Evolutionary conservation across 2,329 filamentous ascomycete species (phyloP), one percentile per base, ranked within the genome.

Genomic region (Talaromyces sp.): DNA sequence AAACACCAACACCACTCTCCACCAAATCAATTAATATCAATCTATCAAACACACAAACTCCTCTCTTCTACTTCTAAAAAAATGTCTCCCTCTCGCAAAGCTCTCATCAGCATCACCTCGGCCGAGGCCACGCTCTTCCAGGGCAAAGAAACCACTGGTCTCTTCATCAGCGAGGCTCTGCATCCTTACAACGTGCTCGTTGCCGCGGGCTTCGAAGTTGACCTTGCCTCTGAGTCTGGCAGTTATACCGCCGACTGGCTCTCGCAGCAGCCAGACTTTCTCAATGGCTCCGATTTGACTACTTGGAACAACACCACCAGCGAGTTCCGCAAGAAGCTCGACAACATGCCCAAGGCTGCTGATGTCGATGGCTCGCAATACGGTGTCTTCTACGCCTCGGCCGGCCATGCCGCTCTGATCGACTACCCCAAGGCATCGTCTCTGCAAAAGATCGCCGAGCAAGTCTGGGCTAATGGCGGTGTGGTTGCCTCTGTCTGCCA

Each of bases 91-190:
- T 69, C 78, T 36, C 76, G 73, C 56, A 71, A 72, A 61, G 79
- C 78, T 53, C 67, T 81, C 57, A 79, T 81, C 57, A 70, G 72
- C 57, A 68, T 80, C 51, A 80, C 79, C 28, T 80, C 79, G 3
- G 78, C 79, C 23, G 68, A 69, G 12, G 78, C 74, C n/a, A 65
- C 70, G 30, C 72, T 78, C n/a, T 77, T 73, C 63, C 61, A 76
- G 3, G 76, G 76, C 62, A 75, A 77, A 56, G 73, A 76, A 63
- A 78, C 76, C 2, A 67, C 66, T 6, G 79, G 77, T 10, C 67
- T 82, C 56, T 82, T 82, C 70, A 77, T 82, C 63, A 75, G 68
- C 57, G 80, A 82, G 66, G 80, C 80, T 16, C 72, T 82, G 7
- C 79, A 82, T 63, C 80, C 80, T 0, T 82, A 72, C 73, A 77